A percentile compares a stretch with the other conserved stretches of the same genome.
Conservation (phyloP, 2,329 filamentous ascomycete genomes). For the Exophiala xenobiotica region DNA sequence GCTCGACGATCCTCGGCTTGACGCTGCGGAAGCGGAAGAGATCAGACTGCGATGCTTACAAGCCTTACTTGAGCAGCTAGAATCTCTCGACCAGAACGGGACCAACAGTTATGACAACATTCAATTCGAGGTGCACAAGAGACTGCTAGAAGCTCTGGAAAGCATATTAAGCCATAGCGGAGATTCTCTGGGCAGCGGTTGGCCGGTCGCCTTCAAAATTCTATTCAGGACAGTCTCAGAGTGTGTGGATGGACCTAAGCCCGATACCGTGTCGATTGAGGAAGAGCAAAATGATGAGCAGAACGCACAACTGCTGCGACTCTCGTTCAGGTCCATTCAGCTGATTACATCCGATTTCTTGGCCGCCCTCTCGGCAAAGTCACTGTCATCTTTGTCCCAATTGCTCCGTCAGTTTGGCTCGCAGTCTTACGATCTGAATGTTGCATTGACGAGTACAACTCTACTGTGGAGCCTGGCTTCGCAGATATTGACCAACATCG, state of each 20-base stretch:
- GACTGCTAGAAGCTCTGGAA: slow-evolving; percentile 76
- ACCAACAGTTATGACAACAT: slow-evolving; percentile 6
- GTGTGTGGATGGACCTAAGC: not conserved
- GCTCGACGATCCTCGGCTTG: slow-evolving; percentile 36
- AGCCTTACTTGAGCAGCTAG: slow-evolving; percentile 22
- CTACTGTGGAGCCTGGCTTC: slow-evolving; percentile 93
- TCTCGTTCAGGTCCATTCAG: slow-evolving; percentile 85
- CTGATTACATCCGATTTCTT: slow-evolving; percentile 95
- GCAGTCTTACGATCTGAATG: slow-evolving; percentile 89
- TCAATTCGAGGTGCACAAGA: slow-evolving; percentile 63
- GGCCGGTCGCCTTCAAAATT: slow-evolving; percentile 81
- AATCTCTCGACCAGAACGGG: slow-evolving; percentile 7
- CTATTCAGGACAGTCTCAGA: slow-evolving; percentile 71
- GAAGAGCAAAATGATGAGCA: slow-evolving; percentile 15
- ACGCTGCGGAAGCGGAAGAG: slow-evolving; percentile 16
- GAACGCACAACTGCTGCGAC: slow-evolving; percentile 64
- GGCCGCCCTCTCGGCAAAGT: slow-evolving; percentile 67
- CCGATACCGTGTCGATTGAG: slow-evolving; percentile 35
- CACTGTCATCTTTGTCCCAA: slow-evolving; percentile 75
- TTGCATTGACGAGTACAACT: slow-evolving; percentile 89
- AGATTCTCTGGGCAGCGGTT: slow-evolving; percentile 64
- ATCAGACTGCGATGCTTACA: slow-evolving; percentile 24
- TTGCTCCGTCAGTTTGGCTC: slow-evolving; percentile 86
- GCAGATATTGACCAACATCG: slow-evolving; percentile 17
- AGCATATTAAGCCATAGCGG: slow-evolving; percentile 84